These are phyloP conservation scores for Kurtzmaniella quercitrusa DNA, from an alignment of 1,139 yeast genomes.

Conservation along the genomic window DNA sequence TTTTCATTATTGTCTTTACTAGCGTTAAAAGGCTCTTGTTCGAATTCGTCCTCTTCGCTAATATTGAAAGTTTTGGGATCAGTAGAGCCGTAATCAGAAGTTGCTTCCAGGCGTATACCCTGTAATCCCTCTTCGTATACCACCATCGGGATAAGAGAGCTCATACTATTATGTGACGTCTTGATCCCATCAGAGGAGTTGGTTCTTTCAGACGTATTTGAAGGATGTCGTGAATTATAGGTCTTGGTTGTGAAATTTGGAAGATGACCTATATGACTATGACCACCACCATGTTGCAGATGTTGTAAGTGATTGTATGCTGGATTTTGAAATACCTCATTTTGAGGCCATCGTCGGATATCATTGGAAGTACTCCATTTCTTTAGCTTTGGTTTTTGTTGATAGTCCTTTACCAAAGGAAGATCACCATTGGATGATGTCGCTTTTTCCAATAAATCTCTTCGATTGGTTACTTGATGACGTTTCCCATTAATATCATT, in stretches of 20 bases:
- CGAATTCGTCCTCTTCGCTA: background rate
- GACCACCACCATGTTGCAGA: background rate
- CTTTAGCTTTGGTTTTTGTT: background rate
- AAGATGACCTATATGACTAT: background rate
- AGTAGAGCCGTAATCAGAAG: slow-evolving; percentile 21
- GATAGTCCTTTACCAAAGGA: background rate
- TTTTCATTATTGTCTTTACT: slow-evolving; percentile 8
- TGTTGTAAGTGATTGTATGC: background rate
- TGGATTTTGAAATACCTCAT: slow-evolving; percentile 1
- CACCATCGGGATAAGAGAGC: slow-evolving; percentile 16
- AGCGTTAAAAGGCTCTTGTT: no score
- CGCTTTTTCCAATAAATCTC: background rate
- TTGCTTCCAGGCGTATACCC: slow-evolving; percentile 25
- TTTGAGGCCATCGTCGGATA: slow-evolving; percentile 1
- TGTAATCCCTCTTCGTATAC: slow-evolving; percentile 7
- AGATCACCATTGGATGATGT: background rate
- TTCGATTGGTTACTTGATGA: background rate
- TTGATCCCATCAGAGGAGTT: slow-evolving; percentile 3
- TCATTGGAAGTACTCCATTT: background rate
- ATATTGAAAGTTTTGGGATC: background rate
- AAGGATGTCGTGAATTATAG: background rate
- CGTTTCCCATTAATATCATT: background rate
- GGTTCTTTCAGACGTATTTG: slow-evolving; percentile 3
- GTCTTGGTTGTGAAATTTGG: background rate
- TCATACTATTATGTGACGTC: slow-evolving; percentile 17